Conservation (phyloP, 768 basidiomycete species). For the Lentinula lateritia region DNA sequence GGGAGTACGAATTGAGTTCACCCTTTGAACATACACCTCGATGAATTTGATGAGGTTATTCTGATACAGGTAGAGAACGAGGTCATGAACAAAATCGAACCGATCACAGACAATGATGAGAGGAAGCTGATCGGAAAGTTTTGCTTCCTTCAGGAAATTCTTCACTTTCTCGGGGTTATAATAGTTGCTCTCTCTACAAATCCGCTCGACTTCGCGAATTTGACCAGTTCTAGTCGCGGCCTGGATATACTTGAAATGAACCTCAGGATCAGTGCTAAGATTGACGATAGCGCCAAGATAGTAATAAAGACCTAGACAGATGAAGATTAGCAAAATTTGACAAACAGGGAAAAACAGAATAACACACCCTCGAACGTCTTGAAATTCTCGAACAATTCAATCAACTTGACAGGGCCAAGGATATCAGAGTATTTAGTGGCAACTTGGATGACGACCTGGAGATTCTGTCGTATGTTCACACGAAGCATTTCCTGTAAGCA, state of each 20-base stretch:
- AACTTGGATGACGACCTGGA: constrained; percentile 94
- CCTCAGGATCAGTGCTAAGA: constrained; percentile 91
- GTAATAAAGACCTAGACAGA: constrained; percentile 78
- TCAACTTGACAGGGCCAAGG: constrained; percentile 92
- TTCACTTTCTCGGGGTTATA: constrained; percentile 99
- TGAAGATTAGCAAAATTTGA: background rate
- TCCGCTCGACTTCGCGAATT: constrained; percentile 97
- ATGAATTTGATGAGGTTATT: constrained; percentile 96
- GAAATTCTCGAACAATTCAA: constrained; percentile 97
- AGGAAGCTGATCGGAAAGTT: constrained; percentile 92
- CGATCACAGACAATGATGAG: constrained; percentile 99
- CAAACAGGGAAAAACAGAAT: background rate
- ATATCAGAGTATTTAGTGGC: constrained; percentile 99
- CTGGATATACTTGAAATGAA: constrained; percentile 99
- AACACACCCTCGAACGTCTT: constrained; percentile 89
- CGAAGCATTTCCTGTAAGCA: constrained; percentile 97
- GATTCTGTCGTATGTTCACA: constrained; percentile 95
- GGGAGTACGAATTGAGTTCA: constrained; percentile 95
- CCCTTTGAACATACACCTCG: constrained; percentile 98
- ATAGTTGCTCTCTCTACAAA: constrained; percentile 93
- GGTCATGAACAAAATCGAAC: constrained; percentile 98
- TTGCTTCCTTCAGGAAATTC: constrained; percentile 99
- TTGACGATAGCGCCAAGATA: constrained; percentile 98
- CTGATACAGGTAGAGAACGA: constrained; percentile 97
- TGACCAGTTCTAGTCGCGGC: constrained; percentile 97